phyloP scores from a whole-genome alignment of 441 rosid species.

The Gossypium schwendimanii region DNA sequence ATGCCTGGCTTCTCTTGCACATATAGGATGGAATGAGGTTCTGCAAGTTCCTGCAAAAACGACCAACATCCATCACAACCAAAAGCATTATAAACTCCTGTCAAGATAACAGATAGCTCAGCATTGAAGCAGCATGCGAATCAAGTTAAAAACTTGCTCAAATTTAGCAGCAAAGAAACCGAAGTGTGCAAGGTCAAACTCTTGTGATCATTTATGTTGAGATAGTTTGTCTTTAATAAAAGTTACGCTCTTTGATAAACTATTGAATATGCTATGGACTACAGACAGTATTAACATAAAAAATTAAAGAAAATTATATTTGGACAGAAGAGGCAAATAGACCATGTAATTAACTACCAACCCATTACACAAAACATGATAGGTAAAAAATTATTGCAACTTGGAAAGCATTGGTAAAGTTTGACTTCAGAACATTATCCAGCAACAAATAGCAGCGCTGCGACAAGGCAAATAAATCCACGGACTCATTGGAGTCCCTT shows the following conservation, averaged over 20 bases:
- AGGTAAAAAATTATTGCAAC: neutral
- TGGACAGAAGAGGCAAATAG: neutral
- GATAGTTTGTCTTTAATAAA: neutral
- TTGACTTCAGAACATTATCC: neutral
- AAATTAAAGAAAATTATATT: neutral
- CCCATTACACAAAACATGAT: neutral
- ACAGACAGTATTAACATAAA: neutral
- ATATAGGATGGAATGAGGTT: conserved; percentile 87
- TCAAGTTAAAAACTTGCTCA: neutral
- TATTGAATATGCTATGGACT: neutral
- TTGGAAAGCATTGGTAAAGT: neutral
- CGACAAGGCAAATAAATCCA: neutral
- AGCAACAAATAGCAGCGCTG: neutral
- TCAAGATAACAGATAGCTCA: neutral
- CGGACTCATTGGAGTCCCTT: neutral
- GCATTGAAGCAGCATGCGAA: neutral
- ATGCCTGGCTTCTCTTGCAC: conserved; percentile 89
- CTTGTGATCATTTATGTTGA: neutral
- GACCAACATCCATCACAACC: conserved; percentile 3
- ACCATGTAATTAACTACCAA: neutral
- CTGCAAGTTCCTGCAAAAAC: conserved; percentile 74
- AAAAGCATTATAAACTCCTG: neutral
- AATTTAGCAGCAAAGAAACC: neutral
- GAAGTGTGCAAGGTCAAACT: neutral
- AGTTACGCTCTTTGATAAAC: neutral